phyloP scores from a whole-genome alignment of 2,329 filamentous ascomycete genomes.

The Akanthomyces dipterigenus region DNA sequence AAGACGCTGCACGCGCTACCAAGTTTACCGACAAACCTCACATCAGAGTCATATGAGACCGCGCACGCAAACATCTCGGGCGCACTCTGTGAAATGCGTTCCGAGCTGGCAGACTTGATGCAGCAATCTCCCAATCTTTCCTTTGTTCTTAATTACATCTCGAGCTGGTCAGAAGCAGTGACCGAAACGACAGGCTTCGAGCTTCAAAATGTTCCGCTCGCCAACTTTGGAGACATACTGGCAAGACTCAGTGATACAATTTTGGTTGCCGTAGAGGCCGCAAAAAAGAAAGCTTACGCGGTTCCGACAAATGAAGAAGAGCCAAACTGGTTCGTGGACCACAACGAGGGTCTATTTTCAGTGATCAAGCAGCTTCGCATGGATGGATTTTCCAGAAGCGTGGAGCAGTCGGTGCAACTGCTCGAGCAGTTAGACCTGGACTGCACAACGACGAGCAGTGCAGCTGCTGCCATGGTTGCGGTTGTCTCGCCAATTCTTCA shows the following conservation, averaged over 20 bases:
- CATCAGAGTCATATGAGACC: constrained; percentile 29
- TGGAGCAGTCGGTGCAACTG: constrained; percentile 31
- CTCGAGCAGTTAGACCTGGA: constrained; percentile 27
- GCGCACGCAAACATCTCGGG: constrained; percentile 28
- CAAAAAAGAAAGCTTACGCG: constrained; percentile 48
- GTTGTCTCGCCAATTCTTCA: constrained; percentile 59
- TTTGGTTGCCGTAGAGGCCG: constrained; percentile 71
- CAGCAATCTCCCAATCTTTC: constrained; percentile 47
- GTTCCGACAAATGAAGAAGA: constrained; percentile 29
- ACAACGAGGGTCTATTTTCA: constrained; percentile 44
- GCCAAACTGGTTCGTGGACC: constrained; percentile 28
- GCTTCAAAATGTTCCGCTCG: constrained; percentile 19
- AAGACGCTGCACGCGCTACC: constrained; percentile 35
- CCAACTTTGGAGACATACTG: constrained; percentile 50
- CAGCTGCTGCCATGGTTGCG: constrained; percentile 26
- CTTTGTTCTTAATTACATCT: constrained; percentile 60
- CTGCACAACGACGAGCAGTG: constrained; percentile 20
- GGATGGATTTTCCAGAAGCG: constrained; percentile 41
- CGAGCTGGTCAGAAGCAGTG: constrained; percentile 51
- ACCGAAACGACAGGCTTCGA: constrained; percentile 14
- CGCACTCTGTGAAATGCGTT: constrained; percentile 31
- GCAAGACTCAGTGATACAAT: constrained; percentile 65
- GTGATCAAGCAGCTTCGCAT: constrained; percentile 55
- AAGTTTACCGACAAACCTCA: constrained; percentile 45
- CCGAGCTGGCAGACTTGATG: constrained; percentile 34